A percentile compares a stretch with the other conserved stretches of the same genome.
Evolutionary conservation across 2,329 filamentous ascomycete species (phyloP).

Genomic region (Zasmidium citrigriseum): DNA sequence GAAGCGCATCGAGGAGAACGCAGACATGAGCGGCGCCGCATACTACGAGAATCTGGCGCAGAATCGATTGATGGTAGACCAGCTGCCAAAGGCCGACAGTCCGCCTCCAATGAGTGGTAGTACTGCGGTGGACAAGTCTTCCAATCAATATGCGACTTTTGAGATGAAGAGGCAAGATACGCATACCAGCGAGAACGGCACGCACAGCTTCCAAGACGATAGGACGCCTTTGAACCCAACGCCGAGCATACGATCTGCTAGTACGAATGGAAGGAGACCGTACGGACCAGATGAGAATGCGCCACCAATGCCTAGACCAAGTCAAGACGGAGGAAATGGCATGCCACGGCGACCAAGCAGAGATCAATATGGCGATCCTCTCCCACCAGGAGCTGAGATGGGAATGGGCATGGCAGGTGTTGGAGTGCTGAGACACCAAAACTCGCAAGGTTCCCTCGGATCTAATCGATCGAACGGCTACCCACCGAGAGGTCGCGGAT

Average conservation of each 20-base stretch:
- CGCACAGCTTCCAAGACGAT: constrained; percentile 59
- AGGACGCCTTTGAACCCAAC: constrained; percentile 66
- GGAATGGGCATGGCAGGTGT: constrained; percentile 35
- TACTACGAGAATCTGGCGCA: constrained; percentile 64
- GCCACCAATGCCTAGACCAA: constrained; percentile 37
- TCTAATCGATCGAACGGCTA: constrained; percentile 38
- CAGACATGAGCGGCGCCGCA: constrained; percentile 94
- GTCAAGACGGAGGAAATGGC: constrained; percentile 32
- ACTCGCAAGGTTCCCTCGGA: constrained; percentile 49
- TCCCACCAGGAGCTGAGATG: constrained; percentile 37
- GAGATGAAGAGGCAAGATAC: constrained; percentile 60
- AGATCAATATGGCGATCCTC: constrained; percentile 67
- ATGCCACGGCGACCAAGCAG: constrained; percentile 41
- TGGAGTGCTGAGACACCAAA: constrained; percentile 50
- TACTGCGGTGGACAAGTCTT: constrained; percentile 60
- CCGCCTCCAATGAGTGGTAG: constrained; percentile 54
- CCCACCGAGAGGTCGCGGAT: constrained; percentile 49
- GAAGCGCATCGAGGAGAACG: constrained; percentile 87
- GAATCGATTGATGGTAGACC: constrained; percentile 42
- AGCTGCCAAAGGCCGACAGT: constrained; percentile 53
- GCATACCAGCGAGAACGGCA: constrained; percentile 17
- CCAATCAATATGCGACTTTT: constrained; percentile 62
- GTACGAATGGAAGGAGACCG: constrained; percentile 36
- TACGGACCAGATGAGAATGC: constrained; percentile 42
- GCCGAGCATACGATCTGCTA: constrained; percentile 54